These are phyloP conservation scores for Floccularia luteovirens DNA, from an alignment of 768 basidiomycete species.

Conservation along the genomic window DNA sequence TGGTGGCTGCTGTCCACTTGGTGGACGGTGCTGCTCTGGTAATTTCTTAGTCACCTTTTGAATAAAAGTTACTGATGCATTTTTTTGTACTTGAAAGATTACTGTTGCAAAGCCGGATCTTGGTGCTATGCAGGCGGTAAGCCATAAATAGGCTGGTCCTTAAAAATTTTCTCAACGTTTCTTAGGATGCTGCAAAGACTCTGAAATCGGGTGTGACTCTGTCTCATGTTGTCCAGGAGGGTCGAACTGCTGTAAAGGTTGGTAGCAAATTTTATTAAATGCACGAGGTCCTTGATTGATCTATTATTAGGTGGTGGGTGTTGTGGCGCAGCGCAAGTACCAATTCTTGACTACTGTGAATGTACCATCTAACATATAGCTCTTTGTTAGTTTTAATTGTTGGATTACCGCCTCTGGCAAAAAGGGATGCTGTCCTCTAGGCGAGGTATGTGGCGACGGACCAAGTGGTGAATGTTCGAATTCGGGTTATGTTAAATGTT, in stretches of 20 bases:
- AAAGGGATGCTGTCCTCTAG: slow-evolving; percentile 7
- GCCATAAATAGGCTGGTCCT: neutral
- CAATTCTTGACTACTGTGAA: neutral
- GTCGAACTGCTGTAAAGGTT: slow-evolving; percentile 6
- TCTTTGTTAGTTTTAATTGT: neutral
- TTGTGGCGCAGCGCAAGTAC: neutral
- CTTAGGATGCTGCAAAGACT: neutral
- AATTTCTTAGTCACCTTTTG: neutral
- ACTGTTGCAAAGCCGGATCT: slow-evolving; percentile 5
- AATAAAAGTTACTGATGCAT: neutral
- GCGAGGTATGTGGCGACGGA: slow-evolving; percentile 1
- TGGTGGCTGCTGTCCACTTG: slow-evolving; percentile 6
- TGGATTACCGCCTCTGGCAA: slow-evolving; percentile 1
- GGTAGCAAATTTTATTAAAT: neutral
- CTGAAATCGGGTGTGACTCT: neutral
- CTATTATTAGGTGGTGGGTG: slow-evolving; percentile 1
- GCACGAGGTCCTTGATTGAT: neutral
- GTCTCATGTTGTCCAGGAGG: neutral
- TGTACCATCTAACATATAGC: neutral
- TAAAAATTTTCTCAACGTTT: neutral
- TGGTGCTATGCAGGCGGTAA: slow-evolving; percentile 4
- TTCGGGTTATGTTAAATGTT: slow-evolving; percentile 1
- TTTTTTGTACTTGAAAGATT: neutral
- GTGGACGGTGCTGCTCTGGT: slow-evolving; percentile 2
- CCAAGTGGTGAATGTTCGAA: neutral